Base-by-base conservation (phyloP, 1,139 yeast species). In the Geotrichum klebahnii region DNA sequence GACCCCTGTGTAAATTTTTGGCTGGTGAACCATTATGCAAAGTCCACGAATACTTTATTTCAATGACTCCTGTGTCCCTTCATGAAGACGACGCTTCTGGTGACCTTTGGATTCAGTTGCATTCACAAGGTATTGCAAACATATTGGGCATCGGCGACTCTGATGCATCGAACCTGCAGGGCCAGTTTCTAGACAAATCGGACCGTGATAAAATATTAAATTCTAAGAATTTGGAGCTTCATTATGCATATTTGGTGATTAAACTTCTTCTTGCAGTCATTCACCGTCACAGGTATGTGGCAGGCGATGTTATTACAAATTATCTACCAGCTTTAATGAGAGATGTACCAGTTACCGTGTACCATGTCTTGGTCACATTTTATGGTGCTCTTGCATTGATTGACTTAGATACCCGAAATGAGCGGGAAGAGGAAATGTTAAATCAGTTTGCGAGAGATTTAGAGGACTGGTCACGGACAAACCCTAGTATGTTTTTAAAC, bases 401-500 rank as follows among this genome's bases (percentile, higher is more conserved):
- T 38, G 66, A 62, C 43, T 56, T 54, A 46, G 56, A 54, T 8
- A 48, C 46, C 9, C 53, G 53, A 33, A 54, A 54, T 8, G 60
- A 59, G 20, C 44, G 45, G 22, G 61, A 57, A 22, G 46, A 56
- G 24, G 53, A 50, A 8, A 48, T 57, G 50, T 48, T 62, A 35
- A 50, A 49, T 19, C 55, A 51, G 37, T 61, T 62, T 52, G 57
- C 58, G n/a, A 52, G 58, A 24, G 64, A 61, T 46, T 65, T 72
- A 50, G 57, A 59, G 42, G 61, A 64, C 35, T 74, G 76, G 74
- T 57, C 72, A 3, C 63, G 62, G 3, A 58, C 67, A 1, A 67
- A 70, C 52, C 76, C 76, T 0, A 49, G 62, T 2, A 70, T 67
- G 47, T 76, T 76, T 55, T 57, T 58, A 19, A 63, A 73, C 32